Evolutionary conservation across 2,329 filamentous ascomycete genomes (phyloP).

Genomic region (Drechslerella dactyloides): DNA sequence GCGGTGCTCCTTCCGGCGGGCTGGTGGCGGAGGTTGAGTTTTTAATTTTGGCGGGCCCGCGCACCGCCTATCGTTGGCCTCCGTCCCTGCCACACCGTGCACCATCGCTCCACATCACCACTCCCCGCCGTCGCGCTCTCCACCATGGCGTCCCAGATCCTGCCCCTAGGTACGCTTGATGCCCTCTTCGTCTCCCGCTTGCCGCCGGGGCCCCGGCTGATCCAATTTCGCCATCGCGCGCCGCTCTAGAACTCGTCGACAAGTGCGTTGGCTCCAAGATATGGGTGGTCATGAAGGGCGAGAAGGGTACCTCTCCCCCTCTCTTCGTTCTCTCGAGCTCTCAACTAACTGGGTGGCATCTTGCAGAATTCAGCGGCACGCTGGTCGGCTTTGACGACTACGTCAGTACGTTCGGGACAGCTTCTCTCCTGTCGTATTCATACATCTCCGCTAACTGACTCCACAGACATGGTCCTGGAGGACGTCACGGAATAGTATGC

Average conservation of each 20-base stretch:
- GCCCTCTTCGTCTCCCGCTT: not conserved
- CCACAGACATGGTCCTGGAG: constrained; percentile 91
- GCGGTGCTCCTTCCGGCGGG: not conserved
- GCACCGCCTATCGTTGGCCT: not conserved
- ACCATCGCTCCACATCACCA: constrained; percentile 5
- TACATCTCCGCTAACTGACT: not conserved
- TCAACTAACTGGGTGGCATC: constrained; percentile 37
- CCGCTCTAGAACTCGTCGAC: constrained; percentile 83
- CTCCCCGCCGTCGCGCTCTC: constrained; percentile 20
- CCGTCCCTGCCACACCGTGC: not conserved
- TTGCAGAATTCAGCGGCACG: constrained; percentile 88
- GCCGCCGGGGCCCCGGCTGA: constrained; percentile 41
- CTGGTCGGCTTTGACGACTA: constrained; percentile 98
- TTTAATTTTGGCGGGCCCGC: not conserved
- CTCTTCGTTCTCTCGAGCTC: not conserved
- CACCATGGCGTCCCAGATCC: constrained; percentile 74
- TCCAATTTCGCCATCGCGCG: constrained; percentile 2
- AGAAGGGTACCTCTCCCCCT: constrained; percentile 73
- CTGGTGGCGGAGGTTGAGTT: not conserved
- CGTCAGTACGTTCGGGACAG: constrained; percentile 97
- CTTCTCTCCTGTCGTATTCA: too few species aligned
- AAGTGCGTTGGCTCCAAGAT: constrained; percentile 97
- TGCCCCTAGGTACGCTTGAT: constrained; percentile 68
- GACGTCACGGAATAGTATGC: constrained; percentile 94
- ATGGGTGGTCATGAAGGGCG: constrained; percentile 99